phyloP scores from a whole-genome alignment of 2,329 filamentous ascomycete species.

The Sporothrix euskadiensis region DNA sequence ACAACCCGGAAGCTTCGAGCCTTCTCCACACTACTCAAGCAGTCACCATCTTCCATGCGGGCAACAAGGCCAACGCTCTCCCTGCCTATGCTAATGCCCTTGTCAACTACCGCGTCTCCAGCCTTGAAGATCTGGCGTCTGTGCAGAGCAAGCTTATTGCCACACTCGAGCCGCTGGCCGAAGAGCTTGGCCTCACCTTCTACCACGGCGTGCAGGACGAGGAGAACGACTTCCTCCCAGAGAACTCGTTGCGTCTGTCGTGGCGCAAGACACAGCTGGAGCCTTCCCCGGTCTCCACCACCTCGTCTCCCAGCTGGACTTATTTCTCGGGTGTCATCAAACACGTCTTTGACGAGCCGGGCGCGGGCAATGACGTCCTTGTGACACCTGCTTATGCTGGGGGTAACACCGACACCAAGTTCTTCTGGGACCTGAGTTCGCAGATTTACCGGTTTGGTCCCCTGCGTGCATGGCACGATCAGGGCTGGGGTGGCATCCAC shows the following conservation, averaged over 20 bases:
- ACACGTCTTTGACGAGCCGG: slow-evolving; percentile 1
- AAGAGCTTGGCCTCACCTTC: neutral
- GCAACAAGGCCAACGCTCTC: neutral
- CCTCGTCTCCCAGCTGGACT: neutral
- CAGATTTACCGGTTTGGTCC: neutral
- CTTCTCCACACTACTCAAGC: neutral
- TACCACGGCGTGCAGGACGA: neutral
- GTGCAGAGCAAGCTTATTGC: neutral
- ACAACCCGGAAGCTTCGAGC: neutral
- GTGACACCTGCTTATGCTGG: neutral
- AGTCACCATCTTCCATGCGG: neutral
- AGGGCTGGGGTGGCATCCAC: neutral
- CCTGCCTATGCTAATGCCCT: neutral
- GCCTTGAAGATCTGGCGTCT: neutral
- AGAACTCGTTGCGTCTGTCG: neutral
- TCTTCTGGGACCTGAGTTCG: slow-evolving; percentile 2
- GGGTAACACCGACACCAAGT: neutral
- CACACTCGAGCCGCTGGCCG: neutral
- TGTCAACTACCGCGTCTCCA: neutral
- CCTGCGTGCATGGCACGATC: neutral
- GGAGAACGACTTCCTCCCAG: neutral
- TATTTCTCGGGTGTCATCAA: slow-evolving; percentile 4
- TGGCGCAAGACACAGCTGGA: neutral
- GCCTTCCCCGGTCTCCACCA: neutral
- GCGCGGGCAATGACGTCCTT: neutral